phyloP scores from a whole-genome alignment of 306 rosid species.

The Prinsepia uniflora region DNA sequence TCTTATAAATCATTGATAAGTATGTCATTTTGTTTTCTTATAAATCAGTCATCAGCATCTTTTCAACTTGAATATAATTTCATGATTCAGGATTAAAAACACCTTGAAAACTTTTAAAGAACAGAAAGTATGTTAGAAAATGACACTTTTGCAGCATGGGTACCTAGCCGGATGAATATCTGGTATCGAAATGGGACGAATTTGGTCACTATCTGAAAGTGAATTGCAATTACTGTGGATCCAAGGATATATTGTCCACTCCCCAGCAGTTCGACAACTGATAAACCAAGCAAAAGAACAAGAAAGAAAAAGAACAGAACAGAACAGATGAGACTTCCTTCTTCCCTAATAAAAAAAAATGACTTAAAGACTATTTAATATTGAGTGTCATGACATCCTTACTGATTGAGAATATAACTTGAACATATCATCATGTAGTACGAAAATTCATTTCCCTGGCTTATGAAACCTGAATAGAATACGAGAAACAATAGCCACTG shows the following conservation, averaged over 20 bases:
- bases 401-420: conserved; percentile 92
- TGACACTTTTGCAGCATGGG: neutral
- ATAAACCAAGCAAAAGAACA: conserved; percentile 28
- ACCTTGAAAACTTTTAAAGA: neutral
- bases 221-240: conserved; percentile 91
- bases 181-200: conserved; percentile 80
- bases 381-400: conserved; percentile 31
- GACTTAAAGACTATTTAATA: conserved; percentile 2
- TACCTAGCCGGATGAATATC: conserved; percentile 98
- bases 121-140: conserved; percentile 2
- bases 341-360: conserved; percentile 12
- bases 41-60: neutral
- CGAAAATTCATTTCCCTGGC: conserved; percentile 98
- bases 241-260: conserved; percentile 95
- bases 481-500: conserved; percentile 19
- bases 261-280: conserved; percentile 61
- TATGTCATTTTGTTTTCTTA: neutral
- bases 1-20: neutral
- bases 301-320: neutral
- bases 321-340: neutral
- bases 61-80: neutral
- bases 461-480: conserved; percentile 65
- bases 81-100: neutral
- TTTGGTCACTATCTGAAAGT: conserved; percentile 77
- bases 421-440: conserved; percentile 99